phyloP scores from a whole-genome alignment of 1,139 yeast species.

The Blastobotrys serpentis region DNA sequence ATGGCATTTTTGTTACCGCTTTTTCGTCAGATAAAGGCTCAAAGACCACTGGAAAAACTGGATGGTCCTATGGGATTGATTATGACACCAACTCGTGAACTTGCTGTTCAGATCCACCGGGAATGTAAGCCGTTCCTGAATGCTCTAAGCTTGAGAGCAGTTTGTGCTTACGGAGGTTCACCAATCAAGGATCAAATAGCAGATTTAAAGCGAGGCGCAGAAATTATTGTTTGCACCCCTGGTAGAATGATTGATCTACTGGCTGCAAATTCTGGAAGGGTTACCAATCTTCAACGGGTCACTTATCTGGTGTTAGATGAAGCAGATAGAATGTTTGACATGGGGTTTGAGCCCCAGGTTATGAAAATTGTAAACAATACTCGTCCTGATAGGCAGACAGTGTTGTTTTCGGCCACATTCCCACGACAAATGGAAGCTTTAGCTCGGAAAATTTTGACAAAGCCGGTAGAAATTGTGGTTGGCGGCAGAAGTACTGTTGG shows the following conservation, averaged over 20 bases:
- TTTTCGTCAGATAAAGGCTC: conserved; percentile 77
- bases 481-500: conserved; percentile 86
- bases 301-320: conserved; percentile 90
- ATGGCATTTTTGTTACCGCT: conserved; percentile 82
- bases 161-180: conserved; percentile 95
- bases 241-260: conserved; percentile 90
- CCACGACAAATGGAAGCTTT: conserved; percentile 73
- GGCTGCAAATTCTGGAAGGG: conserved; percentile 79
- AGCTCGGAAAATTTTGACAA: conserved; percentile 59
- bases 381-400: conserved; percentile 89
- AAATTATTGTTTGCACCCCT: conserved; percentile 89
- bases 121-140: conserved; percentile 63
- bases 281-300: conserved; percentile 64
- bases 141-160: conserved; percentile 51
- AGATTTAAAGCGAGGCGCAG: conserved; percentile 73
- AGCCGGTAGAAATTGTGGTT: conserved; percentile 75
- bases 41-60: conserved; percentile 50
- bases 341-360: conserved; percentile 98
- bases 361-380: conserved; percentile 73
- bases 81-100: conserved; percentile 89
- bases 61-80: conserved; percentile 82
- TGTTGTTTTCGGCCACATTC: conserved; percentile 90
- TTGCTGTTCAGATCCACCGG: conserved; percentile 78
- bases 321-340: conserved; percentile 95
- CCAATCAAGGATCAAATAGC: conserved; percentile 80